phyloP scores from a whole-genome alignment of 805 yeast genomes.

The Scheffersomyces amazonensis region DNA sequence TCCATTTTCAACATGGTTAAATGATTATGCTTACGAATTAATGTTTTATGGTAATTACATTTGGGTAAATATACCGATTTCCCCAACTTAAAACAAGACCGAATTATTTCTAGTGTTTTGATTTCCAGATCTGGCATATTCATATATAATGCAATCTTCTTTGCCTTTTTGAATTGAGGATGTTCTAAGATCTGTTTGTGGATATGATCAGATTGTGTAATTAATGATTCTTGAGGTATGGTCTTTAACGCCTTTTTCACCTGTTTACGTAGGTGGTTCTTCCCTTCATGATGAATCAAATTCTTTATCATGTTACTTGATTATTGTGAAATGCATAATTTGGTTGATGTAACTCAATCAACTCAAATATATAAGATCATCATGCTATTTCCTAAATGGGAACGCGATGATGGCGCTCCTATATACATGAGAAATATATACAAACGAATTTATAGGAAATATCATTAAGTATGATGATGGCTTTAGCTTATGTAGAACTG shows the following conservation, averaged over 20 bases:
- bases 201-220: constrained; percentile 23
- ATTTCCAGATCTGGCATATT: constrained; percentile 73
- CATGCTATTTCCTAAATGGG: too few species aligned
- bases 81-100: constrained; percentile 45
- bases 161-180: constrained; percentile 42
- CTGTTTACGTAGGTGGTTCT: constrained; percentile 17
- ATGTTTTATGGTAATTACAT: constrained; percentile 30
- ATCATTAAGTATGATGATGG: too few species aligned
- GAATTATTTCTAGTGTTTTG: constrained; percentile 54
- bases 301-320: too few species aligned
- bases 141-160: constrained; percentile 65
- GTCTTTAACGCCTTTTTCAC: constrained; percentile 17
- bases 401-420: too few species aligned
- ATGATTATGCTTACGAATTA: constrained; percentile 34
- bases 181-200: constrained; percentile 13
- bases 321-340: too few species aligned
- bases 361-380: too few species aligned
- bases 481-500: too few species aligned
- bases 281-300: too few species aligned
- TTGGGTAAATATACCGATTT: constrained; percentile 61
- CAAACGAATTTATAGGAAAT: too few species aligned
- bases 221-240: constrained; percentile 14
- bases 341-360: too few species aligned
- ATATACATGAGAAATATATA: too few species aligned
- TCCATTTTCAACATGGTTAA: constrained; percentile 57